Evolutionary conservation across 2,329 filamentous ascomycete species (phyloP).

Genomic region (Venturia effusa): DNA sequence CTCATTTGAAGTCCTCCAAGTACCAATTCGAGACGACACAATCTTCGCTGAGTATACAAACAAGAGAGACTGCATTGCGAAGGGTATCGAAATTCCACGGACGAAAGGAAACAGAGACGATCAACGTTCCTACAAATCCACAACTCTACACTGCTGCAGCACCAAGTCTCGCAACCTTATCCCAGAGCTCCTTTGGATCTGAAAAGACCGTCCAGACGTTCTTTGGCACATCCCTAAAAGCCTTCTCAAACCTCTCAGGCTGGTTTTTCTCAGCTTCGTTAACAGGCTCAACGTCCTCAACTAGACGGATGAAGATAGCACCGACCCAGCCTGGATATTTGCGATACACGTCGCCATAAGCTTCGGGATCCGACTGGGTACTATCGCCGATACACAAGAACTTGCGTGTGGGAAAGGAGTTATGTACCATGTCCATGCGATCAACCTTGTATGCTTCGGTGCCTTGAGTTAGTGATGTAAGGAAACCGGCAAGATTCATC

Average conservation of each 20-base stretch:
- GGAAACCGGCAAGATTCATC: conserved; percentile 71
- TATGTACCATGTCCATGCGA: conserved; percentile 65
- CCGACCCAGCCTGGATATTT: conserved; percentile 65
- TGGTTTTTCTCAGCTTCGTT: conserved; percentile 57
- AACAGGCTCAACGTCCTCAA: conserved; percentile 62
- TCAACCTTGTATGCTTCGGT: conserved; percentile 81
- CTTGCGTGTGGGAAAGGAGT: conserved; percentile 66
- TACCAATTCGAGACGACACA: background rate
- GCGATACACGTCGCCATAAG: conserved; percentile 69
- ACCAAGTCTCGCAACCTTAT: conserved; percentile 23
- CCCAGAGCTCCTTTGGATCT: conserved; percentile 54
- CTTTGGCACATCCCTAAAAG: conserved; percentile 64
- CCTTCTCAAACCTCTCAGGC: conserved; percentile 67
- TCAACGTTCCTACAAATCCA: background rate
- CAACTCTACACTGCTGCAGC: background rate
- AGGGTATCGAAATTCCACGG: background rate
- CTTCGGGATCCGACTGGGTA: conserved; percentile 83
- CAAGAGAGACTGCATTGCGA: background rate
- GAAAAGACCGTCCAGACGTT: conserved; percentile 75
- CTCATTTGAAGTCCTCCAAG: background rate
- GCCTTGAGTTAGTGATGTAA: conserved; percentile 67
- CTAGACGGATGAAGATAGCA: conserved; percentile 77
- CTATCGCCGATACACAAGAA: conserved; percentile 84
- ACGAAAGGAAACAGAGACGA: background rate
- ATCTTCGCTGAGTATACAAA: background rate